These are phyloP conservation scores for Artomyces pyxidatus DNA, from an alignment of 768 basidiomycete genomes.

Conservation along the genomic window DNA sequence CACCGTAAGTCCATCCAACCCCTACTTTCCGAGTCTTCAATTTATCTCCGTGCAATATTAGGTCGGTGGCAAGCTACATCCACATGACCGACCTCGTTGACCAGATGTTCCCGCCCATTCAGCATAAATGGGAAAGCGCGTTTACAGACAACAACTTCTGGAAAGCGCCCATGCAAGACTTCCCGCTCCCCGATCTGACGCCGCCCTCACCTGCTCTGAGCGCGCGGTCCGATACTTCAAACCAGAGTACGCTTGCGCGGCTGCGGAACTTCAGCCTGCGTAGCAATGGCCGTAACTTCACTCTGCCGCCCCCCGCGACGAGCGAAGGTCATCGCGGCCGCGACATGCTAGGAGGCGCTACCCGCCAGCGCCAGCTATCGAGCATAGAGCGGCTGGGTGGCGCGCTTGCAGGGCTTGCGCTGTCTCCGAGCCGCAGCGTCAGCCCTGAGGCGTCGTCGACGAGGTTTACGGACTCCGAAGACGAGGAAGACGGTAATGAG, in stretches of 20 bases:
- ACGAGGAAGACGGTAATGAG: slow-evolving; percentile 32
- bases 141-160: slow-evolving; percentile 98
- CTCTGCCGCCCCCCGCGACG: slow-evolving; percentile 26
- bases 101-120: slow-evolving; percentile 97
- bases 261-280: slow-evolving; percentile 75
- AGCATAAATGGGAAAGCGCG: slow-evolving; percentile 80
- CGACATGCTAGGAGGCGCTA: slow-evolving; percentile 16
- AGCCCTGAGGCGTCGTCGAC: slow-evolving; percentile 45
- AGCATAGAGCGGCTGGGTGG: slow-evolving; percentile 67
- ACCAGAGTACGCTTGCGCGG: slow-evolving; percentile 62
- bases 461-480: slow-evolving; percentile 42
- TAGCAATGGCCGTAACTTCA: slow-evolving; percentile 28
- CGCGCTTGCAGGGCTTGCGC: slow-evolving; percentile 43
- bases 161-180: slow-evolving; percentile 74
- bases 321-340: slow-evolving; percentile 11
- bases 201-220: slow-evolving; percentile 93
- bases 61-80: slow-evolving; percentile 60
- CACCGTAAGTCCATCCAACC: slow-evolving; percentile 53
- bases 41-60: not conserved
- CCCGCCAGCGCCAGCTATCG: slow-evolving; percentile 60
- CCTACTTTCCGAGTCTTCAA: not conserved
- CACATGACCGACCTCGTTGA: slow-evolving; percentile 99
- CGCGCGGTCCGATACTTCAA: slow-evolving; percentile 83
- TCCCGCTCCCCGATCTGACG: slow-evolving; percentile 66
- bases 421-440: slow-evolving; percentile 29